Evolutionary conservation across 257 asterid species (phyloP), one percentile per base, ranked within the genome.

Genomic region (Salvia rosmarinus): DNA sequence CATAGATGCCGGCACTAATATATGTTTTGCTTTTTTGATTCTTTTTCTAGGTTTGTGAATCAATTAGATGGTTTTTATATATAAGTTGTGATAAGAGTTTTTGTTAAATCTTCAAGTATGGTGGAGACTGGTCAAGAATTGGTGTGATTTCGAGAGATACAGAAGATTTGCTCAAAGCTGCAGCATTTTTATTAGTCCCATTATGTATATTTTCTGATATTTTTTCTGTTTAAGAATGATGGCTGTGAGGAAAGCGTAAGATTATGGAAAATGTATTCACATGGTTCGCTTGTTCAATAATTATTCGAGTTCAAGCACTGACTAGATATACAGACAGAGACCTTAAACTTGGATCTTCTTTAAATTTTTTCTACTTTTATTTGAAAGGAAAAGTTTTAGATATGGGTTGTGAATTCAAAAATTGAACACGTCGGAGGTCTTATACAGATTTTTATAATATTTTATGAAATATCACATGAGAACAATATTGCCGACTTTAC

Each of bases 111-210:
- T 52, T 75, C 88, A 91, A 96, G 85, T 91, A 91, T 10, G 89
- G 98, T 81, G 98, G 98, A 71, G 96, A 92, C 47, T 92, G 98
- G 96, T 88, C 96, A 19, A 88, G 96, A 80, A 86, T 92, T 81
- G 96, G 96, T 58, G 92, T 74, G 63, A 84, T 92, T 72, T 77
- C 98, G 30, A 82, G 73, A 64, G 89, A 65, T 39, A 70, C 82
- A 25, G 96, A 92, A 78, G 82, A 88, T 67, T 74, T 89, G 39
- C 84, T 92, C 47, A 90, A 84, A 69, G 77, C 73, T 82, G 90
- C 90, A 39, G 91, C 96, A 1, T 86, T 81, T 37, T n/a, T 90
- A 10, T 76, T 92, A 5, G 90, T 85, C 46, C 98, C 98, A 73
- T 73, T 84, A 1, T 90, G 91, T 68, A 1, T 85, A n/a, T 14